Evolutionary conservation across 192 early-diverging fungal genomes (phyloP).

Genomic region (Podila minutissima): DNA sequence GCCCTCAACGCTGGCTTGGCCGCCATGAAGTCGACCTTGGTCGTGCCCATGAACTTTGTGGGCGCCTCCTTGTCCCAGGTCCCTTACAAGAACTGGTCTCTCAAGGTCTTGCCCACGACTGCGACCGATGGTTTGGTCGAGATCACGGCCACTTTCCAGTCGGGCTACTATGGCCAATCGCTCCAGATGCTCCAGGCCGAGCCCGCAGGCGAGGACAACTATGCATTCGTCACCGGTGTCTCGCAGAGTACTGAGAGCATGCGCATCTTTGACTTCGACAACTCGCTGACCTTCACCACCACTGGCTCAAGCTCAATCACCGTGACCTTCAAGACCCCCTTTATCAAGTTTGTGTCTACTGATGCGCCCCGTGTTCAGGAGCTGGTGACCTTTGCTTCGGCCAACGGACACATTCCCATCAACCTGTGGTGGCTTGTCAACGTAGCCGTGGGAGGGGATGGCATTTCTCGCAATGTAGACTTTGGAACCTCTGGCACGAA

Average conservation of each 20-base stretch:
- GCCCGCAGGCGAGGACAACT: slow-evolving; percentile 4
- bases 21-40: slow-evolving; percentile 6
- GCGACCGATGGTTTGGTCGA: background rate
- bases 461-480: slow-evolving; percentile 11
- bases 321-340: slow-evolving; percentile 10
- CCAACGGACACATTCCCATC: slow-evolving; percentile 20
- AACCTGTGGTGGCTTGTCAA: slow-evolving; percentile 2
- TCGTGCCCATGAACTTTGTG: slow-evolving; percentile 8
- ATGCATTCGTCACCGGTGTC: background rate
- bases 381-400: slow-evolving; percentile 13
- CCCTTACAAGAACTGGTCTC: slow-evolving; percentile 37
- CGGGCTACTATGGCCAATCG: slow-evolving; percentile 35
- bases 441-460: slow-evolving; percentile 23
- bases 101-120: slow-evolving; percentile 14
- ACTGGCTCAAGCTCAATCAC: slow-evolving; percentile 13
- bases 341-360: background rate
- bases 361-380: background rate
- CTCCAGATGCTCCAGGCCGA: slow-evolving; percentile 2
- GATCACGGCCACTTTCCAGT: slow-evolving; percentile 37
- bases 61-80: slow-evolving; percentile 28
- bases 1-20: slow-evolving; percentile 31
- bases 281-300: slow-evolving; percentile 12
- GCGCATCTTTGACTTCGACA: slow-evolving; percentile 18
- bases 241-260: background rate
- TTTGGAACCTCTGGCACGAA: slow-evolving; percentile 1